These are phyloP conservation scores for Rhododendron williamsianum DNA, from an alignment of 148 eudicot genomes.

Conservation along the genomic window DNA sequence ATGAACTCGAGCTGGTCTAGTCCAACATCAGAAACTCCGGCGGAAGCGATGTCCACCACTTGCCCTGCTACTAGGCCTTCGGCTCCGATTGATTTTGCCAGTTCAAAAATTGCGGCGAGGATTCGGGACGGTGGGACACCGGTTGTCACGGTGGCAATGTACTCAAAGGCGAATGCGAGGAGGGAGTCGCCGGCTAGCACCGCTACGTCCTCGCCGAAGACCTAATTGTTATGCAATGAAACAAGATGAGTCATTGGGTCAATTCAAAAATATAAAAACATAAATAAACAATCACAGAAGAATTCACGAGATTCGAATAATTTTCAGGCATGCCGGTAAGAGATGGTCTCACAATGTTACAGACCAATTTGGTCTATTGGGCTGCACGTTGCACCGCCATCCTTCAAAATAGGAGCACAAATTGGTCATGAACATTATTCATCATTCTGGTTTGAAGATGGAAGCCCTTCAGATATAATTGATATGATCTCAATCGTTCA, in stretches of 20 bases:
- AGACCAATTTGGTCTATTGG: no score
- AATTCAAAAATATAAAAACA: neutral
- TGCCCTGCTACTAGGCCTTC: slow-evolving; percentile 40
- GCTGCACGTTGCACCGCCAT: no score
- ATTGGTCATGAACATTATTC: neutral
- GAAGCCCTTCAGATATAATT: neutral
- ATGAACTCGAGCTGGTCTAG: slow-evolving; percentile 35
- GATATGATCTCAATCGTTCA: neutral
- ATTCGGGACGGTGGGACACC: slow-evolving; percentile 13
- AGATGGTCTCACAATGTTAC: neutral
- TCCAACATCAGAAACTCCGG: slow-evolving; percentile 22
- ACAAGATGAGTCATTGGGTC: neutral
- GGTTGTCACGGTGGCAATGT: slow-evolving; percentile 16
- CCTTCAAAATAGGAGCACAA: neutral
- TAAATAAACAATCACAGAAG: neutral
- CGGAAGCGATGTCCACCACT: slow-evolving; percentile 26
- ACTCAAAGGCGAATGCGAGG: slow-evolving; percentile 28
- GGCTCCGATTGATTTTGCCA: slow-evolving; percentile 27
- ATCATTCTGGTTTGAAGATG: neutral
- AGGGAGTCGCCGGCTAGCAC: slow-evolving; percentile 40
- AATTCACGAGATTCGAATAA: neutral
- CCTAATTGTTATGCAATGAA: neutral
- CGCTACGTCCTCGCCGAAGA: slow-evolving; percentile 38
- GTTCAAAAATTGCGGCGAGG: slow-evolving; percentile 20
- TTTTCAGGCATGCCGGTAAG: neutral